Evolutionary conservation across 768 basidiomycete genomes (phyloP), one percentile per base, ranked within the genome.

Genomic region (Pleurotus salmoneostramineus): DNA sequence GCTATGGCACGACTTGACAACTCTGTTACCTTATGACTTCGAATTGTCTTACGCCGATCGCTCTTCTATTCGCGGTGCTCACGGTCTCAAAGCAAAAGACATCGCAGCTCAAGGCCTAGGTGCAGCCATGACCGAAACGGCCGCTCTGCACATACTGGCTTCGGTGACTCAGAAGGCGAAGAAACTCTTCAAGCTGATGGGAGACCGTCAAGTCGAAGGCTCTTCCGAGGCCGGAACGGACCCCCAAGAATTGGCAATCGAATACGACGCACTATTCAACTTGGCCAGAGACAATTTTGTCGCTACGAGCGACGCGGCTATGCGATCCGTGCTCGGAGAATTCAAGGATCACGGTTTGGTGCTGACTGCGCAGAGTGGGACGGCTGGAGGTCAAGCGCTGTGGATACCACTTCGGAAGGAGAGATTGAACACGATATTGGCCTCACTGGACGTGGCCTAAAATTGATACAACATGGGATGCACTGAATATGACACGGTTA

Each of bases 381-480:
- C 79, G 5, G 74, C 74, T 60, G 69, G 78, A 35, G 77, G 79
- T 56, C 85, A 93, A 71, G 78, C 84, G 66, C 72, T 95, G 44
- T 97, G 94, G 94, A 91, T 97, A 63, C 91, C 93, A 1, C 64
- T 98, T 64, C 78, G 89, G 61, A 88, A 87, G 69, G 92, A 94
- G 65, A 79, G 88, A 63, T 67, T 95, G 61, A 69, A 68, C 14
- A 78, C 68, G 58, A 73, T 88, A 5, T 66, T 85, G 21, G 60
- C 56, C 42, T 64, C 66, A 8, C 32, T 69, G 11, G 56, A 67
- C 34, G 58, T 46, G 6, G 63, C 61, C 5, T 44, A 42, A 48
- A 50, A 27, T 27, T 27, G 21, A 27, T 27, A 27, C 21, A 27
- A 27, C 21, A 27, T 27, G 21, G 21, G 21, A 27, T 27, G 21